Percentiles rank a stretch among this genome's conserved stretches.
Evolutionary conservation across 176 grass and related monocot genomes (phyloP).

Genomic region (Oryza longistaminata): DNA sequence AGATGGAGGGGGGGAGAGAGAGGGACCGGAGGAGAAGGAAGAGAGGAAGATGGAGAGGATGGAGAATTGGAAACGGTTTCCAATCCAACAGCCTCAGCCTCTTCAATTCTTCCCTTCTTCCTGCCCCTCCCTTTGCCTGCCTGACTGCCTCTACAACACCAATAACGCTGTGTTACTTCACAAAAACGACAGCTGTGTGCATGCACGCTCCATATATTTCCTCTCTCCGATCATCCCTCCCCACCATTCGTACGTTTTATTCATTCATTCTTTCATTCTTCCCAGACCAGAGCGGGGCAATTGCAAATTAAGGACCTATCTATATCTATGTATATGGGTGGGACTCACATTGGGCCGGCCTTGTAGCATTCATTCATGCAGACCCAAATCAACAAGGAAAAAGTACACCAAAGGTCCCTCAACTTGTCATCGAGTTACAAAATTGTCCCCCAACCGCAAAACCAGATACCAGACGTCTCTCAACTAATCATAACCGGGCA

Average conservation of each 20-base stretch:
- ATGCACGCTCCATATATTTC: background rate
- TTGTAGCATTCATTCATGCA: no score
- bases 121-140: background rate
- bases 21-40: background rate
- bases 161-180: no score
- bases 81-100: background rate
- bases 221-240: constrained; percentile 16
- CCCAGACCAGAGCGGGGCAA: background rate
- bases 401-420: no score
- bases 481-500: no score
- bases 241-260: background rate
- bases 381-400: no score
- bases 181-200: no score
- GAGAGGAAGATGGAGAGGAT: background rate
- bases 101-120: constrained; percentile 6
- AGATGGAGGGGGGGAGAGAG: background rate
- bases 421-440: no score
- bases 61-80: constrained; percentile 9
- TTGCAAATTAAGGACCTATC: no score
- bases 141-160: background rate
- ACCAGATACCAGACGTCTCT: no score
- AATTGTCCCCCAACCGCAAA: no score
- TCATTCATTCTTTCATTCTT: background rate
- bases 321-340: no score
- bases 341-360: no score